Conservation (phyloP, 1,139 yeast genomes). For the Suhomyces maxii region DNA sequence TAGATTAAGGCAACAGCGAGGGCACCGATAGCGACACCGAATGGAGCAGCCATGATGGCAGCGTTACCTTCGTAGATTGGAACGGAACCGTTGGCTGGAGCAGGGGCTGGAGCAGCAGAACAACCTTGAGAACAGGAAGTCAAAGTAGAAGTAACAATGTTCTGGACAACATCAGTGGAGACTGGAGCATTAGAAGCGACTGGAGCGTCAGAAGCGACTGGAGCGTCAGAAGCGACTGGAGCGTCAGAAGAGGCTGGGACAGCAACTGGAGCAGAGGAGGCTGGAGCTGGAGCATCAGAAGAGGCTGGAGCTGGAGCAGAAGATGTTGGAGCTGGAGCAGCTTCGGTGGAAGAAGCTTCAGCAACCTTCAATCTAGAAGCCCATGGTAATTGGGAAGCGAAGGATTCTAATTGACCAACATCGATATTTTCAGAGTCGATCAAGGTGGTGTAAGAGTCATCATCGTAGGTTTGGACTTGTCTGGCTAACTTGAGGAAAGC, state of each 20-base stretch:
- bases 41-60: conserved; percentile 25
- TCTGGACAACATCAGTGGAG: background rate
- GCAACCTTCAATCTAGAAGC: conserved; percentile 31
- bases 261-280: background rate
- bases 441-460: conserved; percentile 40
- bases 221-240: conserved; percentile 3
- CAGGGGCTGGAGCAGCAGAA: conserved; percentile 5
- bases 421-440: conserved; percentile 20
- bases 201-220: conserved; percentile 6
- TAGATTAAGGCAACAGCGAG: conserved; percentile 37
- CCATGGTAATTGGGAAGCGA: conserved; percentile 46
- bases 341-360: conserved; percentile 14
- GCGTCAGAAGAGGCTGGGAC: conserved; percentile 5
- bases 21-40: conserved; percentile 38
- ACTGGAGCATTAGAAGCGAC: conserved; percentile 1
- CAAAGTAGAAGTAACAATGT: background rate
- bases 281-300: conserved; percentile 3
- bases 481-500: conserved; percentile 24
- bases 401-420: conserved; percentile 27
- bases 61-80: conserved; percentile 13
- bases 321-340: conserved; percentile 5
- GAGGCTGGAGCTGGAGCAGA: conserved; percentile 3
- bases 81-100: conserved; percentile 4
- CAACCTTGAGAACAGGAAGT: conserved; percentile 1
- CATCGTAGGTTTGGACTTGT: conserved; percentile 39